These are phyloP conservation scores for Colletotrichum sp. DNA, from an alignment of 2,329 filamentous ascomycete genomes.

Conservation along the genomic window DNA sequence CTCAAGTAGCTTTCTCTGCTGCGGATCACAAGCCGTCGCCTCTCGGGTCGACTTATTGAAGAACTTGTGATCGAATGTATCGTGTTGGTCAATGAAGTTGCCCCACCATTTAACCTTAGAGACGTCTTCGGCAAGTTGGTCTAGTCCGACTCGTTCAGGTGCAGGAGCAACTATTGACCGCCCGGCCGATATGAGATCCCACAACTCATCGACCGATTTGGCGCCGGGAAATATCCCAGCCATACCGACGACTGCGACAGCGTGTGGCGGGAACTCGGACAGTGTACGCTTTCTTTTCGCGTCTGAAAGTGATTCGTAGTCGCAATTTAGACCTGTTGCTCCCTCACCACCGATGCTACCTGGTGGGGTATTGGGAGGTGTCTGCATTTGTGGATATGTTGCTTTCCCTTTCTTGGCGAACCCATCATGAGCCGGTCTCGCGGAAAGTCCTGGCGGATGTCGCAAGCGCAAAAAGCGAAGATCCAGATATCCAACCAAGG, in stretches of 20 bases:
- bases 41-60: slow-evolving; percentile 42
- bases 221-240: slow-evolving; percentile 47
- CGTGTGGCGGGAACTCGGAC: slow-evolving; percentile 36
- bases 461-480: background rate
- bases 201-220: slow-evolving; percentile 38
- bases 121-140: background rate
- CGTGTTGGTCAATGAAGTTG: slow-evolving; percentile 26
- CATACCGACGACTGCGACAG: slow-evolving; percentile 44
- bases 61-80: slow-evolving; percentile 42
- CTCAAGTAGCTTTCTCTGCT: slow-evolving; percentile 42
- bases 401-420: background rate
- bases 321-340: background rate
- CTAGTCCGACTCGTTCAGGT: background rate
- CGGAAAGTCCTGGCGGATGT: too few relatives aligned
- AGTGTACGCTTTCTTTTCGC: slow-evolving; percentile 16
- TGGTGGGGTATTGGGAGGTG: background rate
- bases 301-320: background rate
- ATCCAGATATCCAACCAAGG: background rate
- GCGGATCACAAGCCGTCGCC: slow-evolving; percentile 41
- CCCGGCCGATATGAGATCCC: slow-evolving; percentile 27
- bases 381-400: background rate
- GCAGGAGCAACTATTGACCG: slow-evolving; percentile 4
- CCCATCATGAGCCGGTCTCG: background rate
- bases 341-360: background rate
- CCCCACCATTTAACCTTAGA: slow-evolving; percentile 13